Evolutionary conservation across 2,329 filamentous ascomycete genomes (phyloP).

Genomic region (Trichophyton mentagrophytes): DNA sequence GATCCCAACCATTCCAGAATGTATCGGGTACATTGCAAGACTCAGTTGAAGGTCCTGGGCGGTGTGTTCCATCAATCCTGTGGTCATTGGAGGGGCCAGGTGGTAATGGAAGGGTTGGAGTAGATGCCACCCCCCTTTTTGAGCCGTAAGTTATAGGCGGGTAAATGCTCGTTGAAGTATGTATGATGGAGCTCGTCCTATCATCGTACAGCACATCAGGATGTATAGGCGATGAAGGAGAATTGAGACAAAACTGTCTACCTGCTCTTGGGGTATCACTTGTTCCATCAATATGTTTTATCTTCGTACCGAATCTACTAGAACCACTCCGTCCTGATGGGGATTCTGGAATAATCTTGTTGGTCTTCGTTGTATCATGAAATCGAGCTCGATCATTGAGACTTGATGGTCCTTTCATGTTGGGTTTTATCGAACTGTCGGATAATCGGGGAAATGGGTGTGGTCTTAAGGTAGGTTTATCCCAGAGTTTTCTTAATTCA

Average conservation of each 20-base stretch:
- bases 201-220: slow-evolving; percentile 24
- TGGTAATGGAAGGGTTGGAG: not conserved
- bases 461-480: not conserved
- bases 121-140: not conserved
- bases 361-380: not conserved
- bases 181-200: slow-evolving; percentile 20
- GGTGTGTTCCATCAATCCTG: not conserved
- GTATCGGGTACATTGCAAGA: not conserved
- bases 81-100: not conserved
- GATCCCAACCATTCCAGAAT: not conserved
- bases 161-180: slow-evolving; percentile 23
- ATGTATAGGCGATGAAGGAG: slow-evolving; percentile 13
- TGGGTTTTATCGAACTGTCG: not conserved
- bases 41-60: not conserved
- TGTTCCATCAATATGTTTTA: not conserved
- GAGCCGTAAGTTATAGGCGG: slow-evolving; percentile 12
- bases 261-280: not conserved
- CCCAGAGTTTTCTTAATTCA: not conserved
- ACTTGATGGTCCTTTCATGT: not conserved
- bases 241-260: not conserved
- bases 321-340: not conserved
- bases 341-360: not conserved
- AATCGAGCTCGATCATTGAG: not conserved
- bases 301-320: not conserved
- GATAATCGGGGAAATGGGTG: not conserved